phyloP scores from a whole-genome alignment of 768 basidiomycete species.

The Lactarius sanguifluus region DNA sequence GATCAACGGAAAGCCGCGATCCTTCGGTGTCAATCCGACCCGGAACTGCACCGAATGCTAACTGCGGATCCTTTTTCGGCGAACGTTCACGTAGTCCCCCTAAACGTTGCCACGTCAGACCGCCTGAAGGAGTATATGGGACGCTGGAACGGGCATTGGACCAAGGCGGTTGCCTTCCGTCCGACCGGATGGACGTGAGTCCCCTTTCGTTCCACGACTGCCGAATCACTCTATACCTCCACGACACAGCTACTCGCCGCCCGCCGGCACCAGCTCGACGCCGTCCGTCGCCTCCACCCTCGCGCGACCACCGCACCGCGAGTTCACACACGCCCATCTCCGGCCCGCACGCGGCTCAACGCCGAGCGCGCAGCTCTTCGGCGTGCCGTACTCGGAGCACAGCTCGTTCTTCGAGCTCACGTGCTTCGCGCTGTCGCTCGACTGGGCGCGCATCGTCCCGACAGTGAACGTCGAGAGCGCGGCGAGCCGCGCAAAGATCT shows the following conservation, averaged over 20 bases:
- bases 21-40: conserved; percentile 79
- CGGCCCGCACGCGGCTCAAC: conserved; percentile 72
- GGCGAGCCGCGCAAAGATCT: conserved; percentile 77
- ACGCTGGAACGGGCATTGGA: conserved; percentile 69
- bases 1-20: conserved; percentile 82
- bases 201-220: neutral
- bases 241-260: conserved; percentile 56
- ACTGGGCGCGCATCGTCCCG: conserved; percentile 88
- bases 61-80: conserved; percentile 75
- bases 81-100: conserved; percentile 82
- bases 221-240: too few relatives aligned
- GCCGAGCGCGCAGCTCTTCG: conserved; percentile 66
- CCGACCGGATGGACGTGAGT: conserved; percentile 97
- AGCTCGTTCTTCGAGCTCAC: conserved; percentile 95
- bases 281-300: conserved; percentile 72
- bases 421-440: conserved; percentile 88
- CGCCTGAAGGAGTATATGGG: conserved; percentile 74
- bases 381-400: conserved; percentile 93
- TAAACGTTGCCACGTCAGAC: conserved; percentile 73
- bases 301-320: conserved; percentile 57
- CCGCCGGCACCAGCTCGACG: conserved; percentile 58
- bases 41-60: conserved; percentile 75
- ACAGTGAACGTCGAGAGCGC: conserved; percentile 88
- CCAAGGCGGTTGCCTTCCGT: conserved; percentile 74
- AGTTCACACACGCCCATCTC: conserved; percentile 70